phyloP scores from a whole-genome alignment of 331 rosid species.

The Malus hybrid region DNA sequence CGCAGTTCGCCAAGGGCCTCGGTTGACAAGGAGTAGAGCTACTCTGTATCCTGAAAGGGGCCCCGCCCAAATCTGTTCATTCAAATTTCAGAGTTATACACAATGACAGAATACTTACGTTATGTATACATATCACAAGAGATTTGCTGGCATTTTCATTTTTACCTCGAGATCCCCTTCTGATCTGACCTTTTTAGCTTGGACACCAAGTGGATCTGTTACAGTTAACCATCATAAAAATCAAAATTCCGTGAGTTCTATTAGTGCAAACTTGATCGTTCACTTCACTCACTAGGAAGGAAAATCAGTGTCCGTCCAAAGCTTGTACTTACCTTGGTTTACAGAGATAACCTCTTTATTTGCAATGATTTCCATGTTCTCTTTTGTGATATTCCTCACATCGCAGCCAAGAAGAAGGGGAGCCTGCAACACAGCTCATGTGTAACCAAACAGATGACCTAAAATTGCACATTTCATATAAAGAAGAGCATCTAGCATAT shows the following conservation, averaged over 20 bases:
- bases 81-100: background rate
- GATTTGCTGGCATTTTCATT: background rate
- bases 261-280: background rate
- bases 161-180: slow-evolving; percentile 78
- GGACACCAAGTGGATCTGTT: slow-evolving; percentile 71
- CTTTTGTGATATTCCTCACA: slow-evolving; percentile 57
- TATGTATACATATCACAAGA: background rate
- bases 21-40: slow-evolving; percentile 60
- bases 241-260: background rate
- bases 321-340: slow-evolving; percentile 58
- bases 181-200: slow-evolving; percentile 79
- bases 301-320: background rate
- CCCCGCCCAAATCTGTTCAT: slow-evolving; percentile 79
- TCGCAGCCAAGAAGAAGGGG: slow-evolving; percentile 96
- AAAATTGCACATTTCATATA: background rate
- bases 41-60: slow-evolving; percentile 67
- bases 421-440: slow-evolving; percentile 46
- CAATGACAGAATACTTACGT: background rate
- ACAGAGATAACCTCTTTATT: slow-evolving; percentile 74
- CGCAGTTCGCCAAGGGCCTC: slow-evolving; percentile 25
- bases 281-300: background rate
- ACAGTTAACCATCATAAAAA: background rate
- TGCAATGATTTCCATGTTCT: slow-evolving; percentile 42
- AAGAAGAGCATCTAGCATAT: background rate
- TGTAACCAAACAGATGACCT: slow-evolving; percentile 1